These are phyloP conservation scores for Colletotrichum brevisporum DNA, from an alignment of 2,329 filamentous ascomycete species.

Conservation along the genomic window DNA sequence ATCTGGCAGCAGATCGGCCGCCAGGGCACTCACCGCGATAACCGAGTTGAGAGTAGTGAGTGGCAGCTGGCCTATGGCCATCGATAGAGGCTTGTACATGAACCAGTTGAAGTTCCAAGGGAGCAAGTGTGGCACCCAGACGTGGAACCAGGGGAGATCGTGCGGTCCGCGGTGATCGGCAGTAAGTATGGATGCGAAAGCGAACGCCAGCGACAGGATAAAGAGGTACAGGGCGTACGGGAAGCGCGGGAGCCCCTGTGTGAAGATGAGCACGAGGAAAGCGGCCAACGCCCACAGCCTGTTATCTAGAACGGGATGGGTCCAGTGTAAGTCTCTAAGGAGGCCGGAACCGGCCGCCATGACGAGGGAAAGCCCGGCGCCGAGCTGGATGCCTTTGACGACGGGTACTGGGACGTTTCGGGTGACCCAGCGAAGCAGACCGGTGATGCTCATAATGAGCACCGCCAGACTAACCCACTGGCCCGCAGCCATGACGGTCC, in stretches of 20 bases:
- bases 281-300: conserved; percentile 81
- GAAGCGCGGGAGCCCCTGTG: conserved; percentile 74
- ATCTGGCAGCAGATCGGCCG: conserved; percentile 81
- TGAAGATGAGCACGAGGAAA: conserved; percentile 78
- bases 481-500: conserved; percentile 84
- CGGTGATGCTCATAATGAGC: conserved; percentile 82
- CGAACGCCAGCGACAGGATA: conserved; percentile 75
- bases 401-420: conserved; percentile 86
- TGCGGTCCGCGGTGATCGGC: conserved; percentile 43
- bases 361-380: conserved; percentile 87
- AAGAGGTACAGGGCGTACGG: conserved; percentile 87
- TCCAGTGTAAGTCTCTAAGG: conserved; percentile 78
- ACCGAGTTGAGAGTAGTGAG: conserved; percentile 94
- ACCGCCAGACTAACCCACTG: conserved; percentile 80
- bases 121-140: conserved; percentile 72
- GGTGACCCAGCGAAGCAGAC: conserved; percentile 81
- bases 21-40: conserved; percentile 86
- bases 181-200: conserved; percentile 58
- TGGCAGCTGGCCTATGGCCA: conserved; percentile 88
- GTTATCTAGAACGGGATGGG: conserved; percentile 80
- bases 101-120: conserved; percentile 59
- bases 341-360: conserved; percentile 81
- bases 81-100: conserved; percentile 56
- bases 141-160: conserved; percentile 64
- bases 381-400: conserved; percentile 95